Evolutionary conservation across 1,284 basidiomycete genomes (phyloP), one percentile per base, ranked within the genome.

Genomic region (Tylopilus sp.): DNA sequence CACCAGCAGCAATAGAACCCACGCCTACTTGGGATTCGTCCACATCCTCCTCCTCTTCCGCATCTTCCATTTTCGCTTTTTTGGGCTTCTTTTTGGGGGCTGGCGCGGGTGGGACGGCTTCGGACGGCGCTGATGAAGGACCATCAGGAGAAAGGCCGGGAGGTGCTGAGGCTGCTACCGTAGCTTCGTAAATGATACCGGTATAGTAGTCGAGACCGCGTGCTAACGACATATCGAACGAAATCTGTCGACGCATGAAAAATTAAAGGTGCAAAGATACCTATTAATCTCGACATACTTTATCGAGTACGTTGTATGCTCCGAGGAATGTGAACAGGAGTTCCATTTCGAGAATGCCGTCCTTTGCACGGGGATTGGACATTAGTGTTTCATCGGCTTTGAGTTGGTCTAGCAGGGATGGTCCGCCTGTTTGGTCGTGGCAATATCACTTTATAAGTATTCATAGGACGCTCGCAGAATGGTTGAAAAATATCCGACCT

Each of bases 201-300:
- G 97, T 99, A 83, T 99, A 99, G 82, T 99, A 99, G 81, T 99
- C 98, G 47, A 99, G 87, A 32, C 97, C 97, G 44, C 98, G 91
- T 12, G 98, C 98, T 29, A 99, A 89, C 12, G 95, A 97, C 72
- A 99, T 89, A 81, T 99, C 97, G 78, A 99, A 99, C 12, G 95
- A 97, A 76, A 99, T 89, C 93, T 96, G 71, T 26, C 39, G 24
- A 57, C 18, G 19, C 52, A 36, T 72, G 53, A 65, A 61, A 60
- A 66, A 64, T 3, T 59, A 47, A 13, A 32, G 33, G 51, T 3
- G 29, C 29, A 29, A 29, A 3, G 29, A 29, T 29, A 29, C 29
- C 29, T 18, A 33, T 22, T 47, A 57, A 29, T 55, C 52, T 22
- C 29, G 32, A 71, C 83, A 38, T 68, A 94, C 93, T 82, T 90